A percentile compares a stretch with the other conserved stretches of the same genome.
phyloP scores from a whole-genome alignment of 345 rosid genomes.

The Brassica nigra region DNA sequence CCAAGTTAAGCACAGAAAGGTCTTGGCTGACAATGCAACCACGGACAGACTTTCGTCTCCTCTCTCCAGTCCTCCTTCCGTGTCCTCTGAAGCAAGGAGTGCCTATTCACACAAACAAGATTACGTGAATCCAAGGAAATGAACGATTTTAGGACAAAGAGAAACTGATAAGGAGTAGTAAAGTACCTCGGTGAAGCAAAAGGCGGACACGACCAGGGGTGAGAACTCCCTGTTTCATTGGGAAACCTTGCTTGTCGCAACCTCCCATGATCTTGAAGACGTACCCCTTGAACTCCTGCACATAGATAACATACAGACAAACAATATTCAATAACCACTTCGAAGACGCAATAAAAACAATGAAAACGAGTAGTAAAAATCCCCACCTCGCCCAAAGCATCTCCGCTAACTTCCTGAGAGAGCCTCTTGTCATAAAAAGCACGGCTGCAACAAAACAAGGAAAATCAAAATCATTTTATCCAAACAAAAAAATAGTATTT shows the following conservation, averaged over 20 bases:
- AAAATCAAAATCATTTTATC: background rate
- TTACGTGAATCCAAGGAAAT: background rate
- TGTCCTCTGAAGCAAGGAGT: slow-evolving; percentile 85
- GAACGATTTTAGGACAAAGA: background rate
- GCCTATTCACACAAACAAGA: slow-evolving; percentile 37
- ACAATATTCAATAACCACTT: background rate
- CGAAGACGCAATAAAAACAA: background rate
- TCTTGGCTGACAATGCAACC: slow-evolving; percentile 92
- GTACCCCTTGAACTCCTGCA: slow-evolving; percentile 81
- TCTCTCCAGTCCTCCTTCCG: slow-evolving; percentile 80
- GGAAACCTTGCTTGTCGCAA: slow-evolving; percentile 90
- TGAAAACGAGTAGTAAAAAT: background rate
- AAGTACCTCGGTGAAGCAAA: slow-evolving; percentile 70
- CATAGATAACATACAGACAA: background rate
- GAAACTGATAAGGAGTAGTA: background rate
- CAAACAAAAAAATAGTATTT: too few relatives aligned
- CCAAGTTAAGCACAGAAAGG: slow-evolving; percentile 81
- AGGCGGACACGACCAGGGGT: slow-evolving; percentile 88
- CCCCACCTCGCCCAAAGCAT: slow-evolving; percentile 74
- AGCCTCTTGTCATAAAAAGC: slow-evolving; percentile 83
- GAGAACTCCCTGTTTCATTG: slow-evolving; percentile 89
- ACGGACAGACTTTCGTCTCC: slow-evolving; percentile 85
- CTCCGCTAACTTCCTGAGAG: slow-evolving; percentile 83
- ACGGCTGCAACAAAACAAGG: slow-evolving; percentile 47
- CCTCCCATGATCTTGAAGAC: slow-evolving; percentile 91